phyloP scores from a whole-genome alignment of 768 basidiomycete genomes.

The Pleurotus djamor region DNA sequence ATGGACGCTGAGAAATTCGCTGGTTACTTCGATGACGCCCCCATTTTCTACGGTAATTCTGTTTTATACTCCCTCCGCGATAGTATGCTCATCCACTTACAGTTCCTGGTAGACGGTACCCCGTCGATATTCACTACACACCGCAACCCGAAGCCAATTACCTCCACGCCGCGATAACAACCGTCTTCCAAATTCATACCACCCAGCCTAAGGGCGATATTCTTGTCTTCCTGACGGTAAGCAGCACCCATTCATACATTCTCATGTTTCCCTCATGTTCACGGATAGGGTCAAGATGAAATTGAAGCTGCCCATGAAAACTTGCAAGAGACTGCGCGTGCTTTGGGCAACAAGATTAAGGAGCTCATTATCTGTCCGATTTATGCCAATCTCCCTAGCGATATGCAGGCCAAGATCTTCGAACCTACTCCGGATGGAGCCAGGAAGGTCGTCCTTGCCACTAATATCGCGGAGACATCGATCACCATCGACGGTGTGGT shows the following conservation, averaged over 20 bases:
- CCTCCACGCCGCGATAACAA: constrained; percentile 97
- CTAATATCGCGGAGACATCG: constrained; percentile 99
- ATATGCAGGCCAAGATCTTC: constrained; percentile 99
- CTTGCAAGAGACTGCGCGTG: constrained; percentile 90
- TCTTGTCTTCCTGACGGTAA: constrained; percentile 92
- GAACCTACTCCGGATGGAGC: constrained; percentile 97
- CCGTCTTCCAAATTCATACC: constrained; percentile 98
- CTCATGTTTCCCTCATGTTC: constrained; percentile 1
- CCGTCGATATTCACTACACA: constrained; percentile 98
- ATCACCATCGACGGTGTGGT: constrained; percentile 99
- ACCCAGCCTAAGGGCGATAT: constrained; percentile 98
- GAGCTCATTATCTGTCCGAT: constrained; percentile 97
- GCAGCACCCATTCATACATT: constrained; percentile 17
- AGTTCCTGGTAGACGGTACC: constrained; percentile 97
- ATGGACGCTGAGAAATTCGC: constrained; percentile 98
- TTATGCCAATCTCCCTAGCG: constrained; percentile 98
- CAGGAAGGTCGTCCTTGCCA: constrained; percentile 95
- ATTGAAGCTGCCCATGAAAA: constrained; percentile 98
- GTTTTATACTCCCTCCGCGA: background rate
- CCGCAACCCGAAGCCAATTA: constrained; percentile 99
- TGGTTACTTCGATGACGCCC: constrained; percentile 95
- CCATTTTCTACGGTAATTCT: constrained; percentile 83
- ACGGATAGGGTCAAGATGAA: constrained; percentile 91
- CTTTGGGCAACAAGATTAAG: constrained; percentile 92
- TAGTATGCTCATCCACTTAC: constrained; percentile 11